Base-by-base conservation (phyloP, 2,329 filamentous ascomycete genomes). In the Magnaporthiopsis incrustans region DNA sequence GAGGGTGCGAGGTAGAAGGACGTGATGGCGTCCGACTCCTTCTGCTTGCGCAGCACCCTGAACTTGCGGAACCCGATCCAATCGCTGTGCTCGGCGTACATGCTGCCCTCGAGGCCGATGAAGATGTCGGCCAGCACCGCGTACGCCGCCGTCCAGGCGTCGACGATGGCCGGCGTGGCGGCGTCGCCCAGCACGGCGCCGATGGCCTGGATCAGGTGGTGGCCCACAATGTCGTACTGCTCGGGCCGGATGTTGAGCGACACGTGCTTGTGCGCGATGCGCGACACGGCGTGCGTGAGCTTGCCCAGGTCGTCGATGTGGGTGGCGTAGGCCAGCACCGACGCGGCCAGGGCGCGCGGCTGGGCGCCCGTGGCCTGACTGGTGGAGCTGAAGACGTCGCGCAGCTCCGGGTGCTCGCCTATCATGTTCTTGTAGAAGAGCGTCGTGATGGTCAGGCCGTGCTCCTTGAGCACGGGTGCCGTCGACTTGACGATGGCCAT, bases 211-310 rank as follows among this genome's bases (percentile, higher is more conserved):
- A 93, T 79, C 1, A 93, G 81, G 72, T 87, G 81, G 67, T 84
- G 81, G 57, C 88, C 90, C 2, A 93, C 89, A 38, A 91, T 82
- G 63, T 79, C 76, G 72, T 93, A 93, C 63, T 92, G 86, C 27
- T 86, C 87, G 0, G 89, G 81, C 67, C 79, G 77, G 70, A 93
- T 83, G 71, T 84, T 85, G n/a, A 93, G 80, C 1, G 85, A 89
- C 30, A 82, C 88, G 71, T 93, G 90, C 77, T 92, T 92, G 70
- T 92, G 85, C 65, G 87, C 88, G 68, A 94, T 92, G 70, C 87
- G 83, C 73, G 91, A 87, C 18, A 85, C 78, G 44, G 77, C 77
- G 38, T 82, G 79, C 15, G 73, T 73, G 5, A 92, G 79, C 26
- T 78, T 82, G 60, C 80, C 82, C 0, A 91, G 81, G 71, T 91